Base-by-base conservation (phyloP, 2,329 filamentous ascomycete genomes). In the Fusarium camptoceras region DNA sequence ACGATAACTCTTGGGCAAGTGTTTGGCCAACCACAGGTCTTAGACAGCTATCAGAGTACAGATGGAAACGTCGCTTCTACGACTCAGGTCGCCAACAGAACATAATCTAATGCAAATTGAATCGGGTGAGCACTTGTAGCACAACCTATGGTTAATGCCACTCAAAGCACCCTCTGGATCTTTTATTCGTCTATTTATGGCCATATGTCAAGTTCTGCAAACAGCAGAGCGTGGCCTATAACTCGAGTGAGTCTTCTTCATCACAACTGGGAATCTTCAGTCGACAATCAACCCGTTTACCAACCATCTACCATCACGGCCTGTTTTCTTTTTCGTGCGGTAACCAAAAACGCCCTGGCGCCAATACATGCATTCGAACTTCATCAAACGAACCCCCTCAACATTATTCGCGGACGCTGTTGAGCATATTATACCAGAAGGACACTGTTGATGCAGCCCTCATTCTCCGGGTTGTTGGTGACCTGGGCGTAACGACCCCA, bases 401-500 rank as follows among this genome's bases (percentile, higher is more conserved):
- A 67, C 59, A 46, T 47, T 42, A 48, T 43, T 48, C 30, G 43
- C 59, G 44, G 51, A 47, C 27, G 44, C 39, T 46, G 55, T 54
- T 46, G 44, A 53, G 57, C 31, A 53, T 22, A 68, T 72, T 70
- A 75, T 25, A 75, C 73, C 59, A 75, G 61, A 59, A 75, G 62
- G 46, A 75, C 73, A 27, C 71, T 73, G 68, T 75, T 74, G 60
- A 75, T 71, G 62, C 82, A 83, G 18, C 81, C 81, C 55, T 83
- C 81, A 62, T 78, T 80, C 74, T 85, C 83, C 5, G 82, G 81
- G 74, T 83, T 83, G 76, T 85, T 87, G 25, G 79, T 81, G 44
- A 81, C 73, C 67, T 79, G 75, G 7, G 92, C 92, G 82, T 91
- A 96, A 72, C 93, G 87, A 73, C 93, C 94, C 94, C 94, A 98